Conservation (phyloP, 2,329 filamentous ascomycete species). For the Pseudogymnoascus sp. region DNA sequence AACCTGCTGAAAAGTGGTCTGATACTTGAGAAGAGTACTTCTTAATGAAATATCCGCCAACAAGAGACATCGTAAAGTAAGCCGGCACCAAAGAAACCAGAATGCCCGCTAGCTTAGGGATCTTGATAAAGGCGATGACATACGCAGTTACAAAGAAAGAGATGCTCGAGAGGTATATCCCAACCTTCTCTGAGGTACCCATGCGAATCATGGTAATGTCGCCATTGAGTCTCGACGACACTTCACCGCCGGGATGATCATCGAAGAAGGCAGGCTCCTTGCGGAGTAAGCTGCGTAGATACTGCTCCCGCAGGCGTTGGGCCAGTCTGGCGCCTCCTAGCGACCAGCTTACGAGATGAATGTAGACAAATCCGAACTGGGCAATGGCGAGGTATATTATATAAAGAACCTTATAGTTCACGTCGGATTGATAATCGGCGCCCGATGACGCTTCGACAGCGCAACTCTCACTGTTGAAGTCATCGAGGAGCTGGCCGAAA, state of each 20-base stretch:
- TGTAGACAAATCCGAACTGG: slow-evolving; percentile 55
- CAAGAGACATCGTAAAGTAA: slow-evolving; percentile 35
- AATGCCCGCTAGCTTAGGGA: slow-evolving; percentile 47
- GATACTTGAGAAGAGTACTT: slow-evolving; percentile 35
- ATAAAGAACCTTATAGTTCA: slow-evolving; percentile 50
- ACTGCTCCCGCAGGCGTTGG: slow-evolving; percentile 44
- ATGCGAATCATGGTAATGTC: slow-evolving; percentile 50
- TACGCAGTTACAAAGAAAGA: slow-evolving; percentile 53
- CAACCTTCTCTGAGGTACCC: slow-evolving; percentile 53
- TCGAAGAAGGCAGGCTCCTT: slow-evolving; percentile 50
- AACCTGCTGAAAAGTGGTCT: slow-evolving; percentile 39
- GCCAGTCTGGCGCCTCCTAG: slow-evolving; percentile 46
- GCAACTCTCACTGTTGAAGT: slow-evolving; percentile 50
- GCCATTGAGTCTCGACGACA: slow-evolving; percentile 44
- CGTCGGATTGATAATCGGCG: slow-evolving; percentile 29
- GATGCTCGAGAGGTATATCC: slow-evolving; percentile 45
- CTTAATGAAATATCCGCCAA: slow-evolving; percentile 38
- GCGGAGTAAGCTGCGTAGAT: slow-evolving; percentile 41
- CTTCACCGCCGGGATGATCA: slow-evolving; percentile 42
- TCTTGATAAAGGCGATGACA: slow-evolving; percentile 49
- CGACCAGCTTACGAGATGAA: slow-evolving; percentile 52
- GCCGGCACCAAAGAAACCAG: slow-evolving; percentile 43
- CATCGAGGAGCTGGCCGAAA: slow-evolving; percentile 56
- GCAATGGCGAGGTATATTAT: slow-evolving; percentile 57
- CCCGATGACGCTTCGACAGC: slow-evolving; percentile 26